phyloP scores from a whole-genome alignment of 2,329 filamentous ascomycete genomes.

The Diaporthe vexans region DNA sequence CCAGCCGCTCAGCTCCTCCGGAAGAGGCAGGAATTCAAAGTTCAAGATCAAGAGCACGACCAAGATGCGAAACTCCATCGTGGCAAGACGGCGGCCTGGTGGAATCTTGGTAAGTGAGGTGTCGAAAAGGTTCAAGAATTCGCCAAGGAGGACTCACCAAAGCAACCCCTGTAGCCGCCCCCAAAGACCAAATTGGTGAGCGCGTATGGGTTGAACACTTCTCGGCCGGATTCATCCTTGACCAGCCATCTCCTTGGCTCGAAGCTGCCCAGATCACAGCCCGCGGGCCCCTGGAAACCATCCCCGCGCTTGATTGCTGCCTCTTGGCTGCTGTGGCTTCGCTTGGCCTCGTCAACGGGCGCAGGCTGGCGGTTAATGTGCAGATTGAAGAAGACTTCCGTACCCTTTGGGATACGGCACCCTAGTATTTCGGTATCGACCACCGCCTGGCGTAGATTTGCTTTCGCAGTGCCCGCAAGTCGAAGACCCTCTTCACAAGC shows the following conservation, averaged over 20 bases:
- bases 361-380: constrained; percentile 41
- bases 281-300: constrained; percentile 53
- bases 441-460: constrained; percentile 48
- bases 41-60: constrained; percentile 36
- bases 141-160: constrained; percentile 49
- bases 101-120: background rate
- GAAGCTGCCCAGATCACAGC: constrained; percentile 49
- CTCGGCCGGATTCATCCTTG: constrained; percentile 45
- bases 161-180: constrained; percentile 53
- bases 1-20: constrained; percentile 16
- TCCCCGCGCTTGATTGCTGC: constrained; percentile 46
- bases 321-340: constrained; percentile 49
- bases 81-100: background rate
- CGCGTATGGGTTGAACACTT: constrained; percentile 52
- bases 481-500: constrained; percentile 57
- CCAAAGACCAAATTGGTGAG: constrained; percentile 54
- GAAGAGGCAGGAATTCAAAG: constrained; percentile 39
- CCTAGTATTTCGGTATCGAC: constrained; percentile 58
- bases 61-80: constrained; percentile 26
- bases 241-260: constrained; percentile 57
- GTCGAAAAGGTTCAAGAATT: constrained; percentile 49
- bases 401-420: constrained; percentile 55
- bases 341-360: constrained; percentile 47
- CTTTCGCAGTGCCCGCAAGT: constrained; percentile 46
- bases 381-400: constrained; percentile 47